Evolutionary conservation across 768 basidiomycete species (phyloP).

Genomic region (Amyloporia xantha): DNA sequence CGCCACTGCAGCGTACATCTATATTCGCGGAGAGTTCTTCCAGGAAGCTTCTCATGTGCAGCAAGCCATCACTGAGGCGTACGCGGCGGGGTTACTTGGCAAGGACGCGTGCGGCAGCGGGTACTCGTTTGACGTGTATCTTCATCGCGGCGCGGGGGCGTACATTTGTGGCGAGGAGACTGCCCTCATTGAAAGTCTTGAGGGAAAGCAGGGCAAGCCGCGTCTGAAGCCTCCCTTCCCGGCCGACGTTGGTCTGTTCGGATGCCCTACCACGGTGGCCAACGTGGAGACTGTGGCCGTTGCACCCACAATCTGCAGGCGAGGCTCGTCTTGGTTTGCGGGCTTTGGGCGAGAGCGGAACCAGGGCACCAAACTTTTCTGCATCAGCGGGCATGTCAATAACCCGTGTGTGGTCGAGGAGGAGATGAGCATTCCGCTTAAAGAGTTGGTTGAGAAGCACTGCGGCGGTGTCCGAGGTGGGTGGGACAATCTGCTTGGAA

Average conservation of each 20-base stretch:
- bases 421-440: slow-evolving; percentile 96
- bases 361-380: slow-evolving; percentile 94
- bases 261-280: slow-evolving; percentile 94
- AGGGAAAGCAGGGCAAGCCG: slow-evolving; percentile 98
- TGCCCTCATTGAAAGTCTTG: slow-evolving; percentile 91
- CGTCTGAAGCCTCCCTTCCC: slow-evolving; percentile 98
- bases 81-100: slow-evolving; percentile 82
- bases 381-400: slow-evolving; percentile 96
- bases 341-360: slow-evolving; percentile 88
- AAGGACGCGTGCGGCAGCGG: slow-evolving; percentile 89
- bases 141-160: slow-evolving; percentile 97
- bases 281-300: slow-evolving; percentile 99
- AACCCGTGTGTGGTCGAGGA: slow-evolving; percentile 98
- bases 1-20: slow-evolving; percentile 97
- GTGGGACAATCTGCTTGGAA: slow-evolving; percentile 97
- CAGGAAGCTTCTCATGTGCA: slow-evolving; percentile 92
- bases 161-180: slow-evolving; percentile 99
- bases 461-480: slow-evolving; percentile 92
- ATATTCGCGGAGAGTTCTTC: slow-evolving; percentile 97
- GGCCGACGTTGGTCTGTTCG: slow-evolving; percentile 95
- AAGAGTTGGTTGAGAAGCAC: slow-evolving; percentile 93
- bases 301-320: slow-evolving; percentile 91
- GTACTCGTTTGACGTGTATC: slow-evolving; percentile 93
- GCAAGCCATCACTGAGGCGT: slow-evolving; percentile 93
- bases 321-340: slow-evolving; percentile 88